phyloP scores from a whole-genome alignment of 441 rosid species.

The Erodium trifolium region DNA sequence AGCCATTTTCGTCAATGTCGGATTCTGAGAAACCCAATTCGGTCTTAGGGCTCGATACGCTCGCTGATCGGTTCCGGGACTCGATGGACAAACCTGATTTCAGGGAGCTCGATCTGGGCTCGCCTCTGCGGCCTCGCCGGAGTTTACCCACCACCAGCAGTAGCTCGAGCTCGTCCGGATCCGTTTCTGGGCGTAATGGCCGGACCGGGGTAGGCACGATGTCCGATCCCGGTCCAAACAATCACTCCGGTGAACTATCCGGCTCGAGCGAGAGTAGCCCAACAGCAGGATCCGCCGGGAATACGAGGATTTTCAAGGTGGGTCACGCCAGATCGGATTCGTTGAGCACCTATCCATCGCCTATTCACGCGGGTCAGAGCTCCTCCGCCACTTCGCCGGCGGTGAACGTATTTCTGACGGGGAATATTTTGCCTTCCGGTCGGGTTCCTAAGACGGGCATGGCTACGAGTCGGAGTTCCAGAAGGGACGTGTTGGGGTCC shows the following conservation, averaged over 20 bases:
- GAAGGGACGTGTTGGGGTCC: slow-evolving; percentile 64
- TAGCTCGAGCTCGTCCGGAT: slow-evolving; percentile 10
- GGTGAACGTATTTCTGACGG: slow-evolving; percentile 34
- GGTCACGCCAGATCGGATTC: neutral
- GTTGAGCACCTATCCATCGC: neutral
- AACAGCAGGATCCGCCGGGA: neutral
- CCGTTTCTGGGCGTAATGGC: neutral
- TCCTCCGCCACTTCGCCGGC: neutral
- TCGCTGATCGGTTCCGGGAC: neutral
- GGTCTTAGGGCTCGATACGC: neutral
- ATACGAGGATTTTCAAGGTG: neutral
- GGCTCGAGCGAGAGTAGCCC: slow-evolving; percentile 4
- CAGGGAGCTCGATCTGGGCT: neutral
- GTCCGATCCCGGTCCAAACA: neutral
- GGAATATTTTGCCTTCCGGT: slow-evolving; percentile 82
- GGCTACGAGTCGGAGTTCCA: slow-evolving; percentile 30
- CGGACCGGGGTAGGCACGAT: neutral
- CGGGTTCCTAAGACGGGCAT: slow-evolving; percentile 61
- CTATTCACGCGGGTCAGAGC: neutral
- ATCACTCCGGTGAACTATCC: neutral
- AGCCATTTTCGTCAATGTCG: neutral
- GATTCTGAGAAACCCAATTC: neutral
- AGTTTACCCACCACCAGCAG: neutral
- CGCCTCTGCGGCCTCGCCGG: neutral
- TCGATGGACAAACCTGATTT: neutral